Evolutionary conservation across 2,329 filamentous ascomycete species (phyloP), one percentile per base, ranked within the genome.

Genomic region (Akanthomyces uredinophilus): DNA sequence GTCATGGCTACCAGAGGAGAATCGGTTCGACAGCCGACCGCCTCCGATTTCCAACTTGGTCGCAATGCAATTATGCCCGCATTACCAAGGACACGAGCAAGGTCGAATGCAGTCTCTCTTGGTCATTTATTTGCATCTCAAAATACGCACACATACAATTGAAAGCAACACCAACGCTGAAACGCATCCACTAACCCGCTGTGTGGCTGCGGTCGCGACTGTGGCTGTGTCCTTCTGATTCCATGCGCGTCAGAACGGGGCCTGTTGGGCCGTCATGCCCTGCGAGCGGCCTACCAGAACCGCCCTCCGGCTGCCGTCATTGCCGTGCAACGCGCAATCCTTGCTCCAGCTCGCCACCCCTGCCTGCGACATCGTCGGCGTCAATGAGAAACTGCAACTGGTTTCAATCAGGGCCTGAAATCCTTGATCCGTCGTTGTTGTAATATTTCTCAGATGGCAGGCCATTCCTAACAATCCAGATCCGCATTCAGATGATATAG

Each of bases 311-410:
- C 35, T 60, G 56, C 56, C 56, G 56, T 29, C 22, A 24, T 52
- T 60, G 56, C 56, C 56, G 56, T 58, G 56, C 18, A 24, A 51
- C 24, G 22, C 56, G 56, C 56, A 60, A 60, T 60, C 46, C 53
- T 20, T 37, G 27, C 44, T 37, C 35, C 29, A 16, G 49, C 41
- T 41, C 22, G 47, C 56, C 47, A 60, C 46, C 14, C 32, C 32
- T 35, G 32, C 32, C 35, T 41, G 27, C 47, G 43, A 43, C 44
- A 14, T 41, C 16, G 8, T 27, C 32, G 22, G 2, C 13, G 5
- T 11, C 5, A 4, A 22, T 13, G 18, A 16, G 55, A 58, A 41
- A 58, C 55, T 22, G 22, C 37, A 16, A 16, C 44, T 29, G 20
- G 55, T 58, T 58, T 58, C 44, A 49, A 50, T 49, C 22, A n/a